Evolutionary conservation across 129 eudicot genomes (phyloP).

Genomic region (Tagetes patula): DNA sequence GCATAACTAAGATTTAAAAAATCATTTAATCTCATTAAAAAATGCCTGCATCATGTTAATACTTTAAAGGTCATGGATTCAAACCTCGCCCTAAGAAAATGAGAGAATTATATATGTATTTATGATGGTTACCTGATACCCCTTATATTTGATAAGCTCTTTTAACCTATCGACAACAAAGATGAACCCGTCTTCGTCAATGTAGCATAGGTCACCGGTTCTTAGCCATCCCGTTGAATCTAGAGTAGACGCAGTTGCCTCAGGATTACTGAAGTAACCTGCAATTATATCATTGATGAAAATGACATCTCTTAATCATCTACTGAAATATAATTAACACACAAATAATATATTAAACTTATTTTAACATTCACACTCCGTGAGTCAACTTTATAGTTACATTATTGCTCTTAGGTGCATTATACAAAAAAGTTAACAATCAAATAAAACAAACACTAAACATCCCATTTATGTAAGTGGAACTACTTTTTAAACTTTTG

Average conservation of each 20-base stretch:
- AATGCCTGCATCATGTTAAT: not conserved
- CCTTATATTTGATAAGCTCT: constrained; percentile 94
- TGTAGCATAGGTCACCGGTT: constrained; percentile 92
- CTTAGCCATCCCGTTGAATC: constrained; percentile 86
- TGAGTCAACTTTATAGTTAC: not conserved
- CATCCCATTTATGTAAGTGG: not conserved
- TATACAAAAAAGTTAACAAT: not conserved
- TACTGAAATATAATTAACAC: not conserved
- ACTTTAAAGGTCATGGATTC: not conserved
- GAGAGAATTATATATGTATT: constrained; percentile 1
- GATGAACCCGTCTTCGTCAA: constrained; percentile 87
- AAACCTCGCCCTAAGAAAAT: not conserved
- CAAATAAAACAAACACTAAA: not conserved
- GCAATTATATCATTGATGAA: constrained; percentile 12
- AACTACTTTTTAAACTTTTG: not conserved
- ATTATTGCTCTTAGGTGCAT: constrained; percentile 6
- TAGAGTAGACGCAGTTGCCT: constrained; percentile 84
- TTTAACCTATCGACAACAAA: constrained; percentile 93
- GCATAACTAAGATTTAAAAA: not conserved
- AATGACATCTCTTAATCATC: not conserved
- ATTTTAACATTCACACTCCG: not conserved
- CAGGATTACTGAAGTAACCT: constrained; percentile 89
- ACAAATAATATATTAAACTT: too few species aligned
- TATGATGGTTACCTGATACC: constrained; percentile 67
- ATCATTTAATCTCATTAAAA: not conserved